Evolutionary conservation across 768 basidiomycete species (phyloP), one percentile per base, ranked within the genome.

Genomic region (Mycena olivaceomarginata): DNA sequence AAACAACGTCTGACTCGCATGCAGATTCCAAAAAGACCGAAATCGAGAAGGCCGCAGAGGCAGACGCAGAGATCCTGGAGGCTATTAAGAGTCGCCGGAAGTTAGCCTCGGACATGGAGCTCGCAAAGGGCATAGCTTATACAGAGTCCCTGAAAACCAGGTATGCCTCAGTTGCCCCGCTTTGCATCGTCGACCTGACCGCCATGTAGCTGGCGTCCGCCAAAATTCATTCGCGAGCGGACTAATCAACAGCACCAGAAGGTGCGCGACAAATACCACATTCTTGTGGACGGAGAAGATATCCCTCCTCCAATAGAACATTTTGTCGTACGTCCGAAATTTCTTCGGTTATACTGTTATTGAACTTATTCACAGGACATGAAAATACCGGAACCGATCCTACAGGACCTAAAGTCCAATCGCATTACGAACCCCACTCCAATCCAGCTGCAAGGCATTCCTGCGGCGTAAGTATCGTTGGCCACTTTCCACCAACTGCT

Each of bases 361-460:
- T 18, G 62, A 63, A 77, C 51, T 64, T 66, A 46, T 60, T 62
- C 20, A 5, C 75, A 98, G 95, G 98, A 99, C 83, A 99, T 99
- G 98, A 99, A 99, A 89, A 94, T 99, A n/a, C 98, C 98, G 9
- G 91, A 91, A 53, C 90, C 94, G 4, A 92, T 99, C 59, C 87
- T 99, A 11, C 92, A 95, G 74, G 94, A 94, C 84, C 90, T 99
- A 64, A 94, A 93, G 84, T 90, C 92, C 43, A 97, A 97, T 74
- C 94, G 95, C 63, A 99, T 99, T 82, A 89, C 89, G 3, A 89
- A 88, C 48, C 98, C 98, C 0, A 97, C 98, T 3, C 98, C 98
- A 2, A 99, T 99, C 81, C 98, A 99, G 84, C 88, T 99, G 20
- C 98, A 99, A 86, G 98, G 98, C 31, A 94, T 99, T 73, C 98